These are phyloP conservation scores for Syzygium grande DNA, from an alignment of 345 rosid genomes.

Conservation along the genomic window DNA sequence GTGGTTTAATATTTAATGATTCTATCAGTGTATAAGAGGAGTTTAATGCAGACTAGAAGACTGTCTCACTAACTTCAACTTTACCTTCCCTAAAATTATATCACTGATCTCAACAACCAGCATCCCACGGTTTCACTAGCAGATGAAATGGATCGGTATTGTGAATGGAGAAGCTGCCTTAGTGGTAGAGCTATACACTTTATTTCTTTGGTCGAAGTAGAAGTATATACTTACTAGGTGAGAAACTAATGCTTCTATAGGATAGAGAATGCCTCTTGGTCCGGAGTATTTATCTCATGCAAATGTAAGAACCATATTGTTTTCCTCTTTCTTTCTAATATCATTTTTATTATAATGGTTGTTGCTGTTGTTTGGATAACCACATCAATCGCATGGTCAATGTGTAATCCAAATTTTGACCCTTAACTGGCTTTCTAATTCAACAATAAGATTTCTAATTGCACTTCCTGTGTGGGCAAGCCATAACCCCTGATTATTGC, in stretches of 20 bases:
- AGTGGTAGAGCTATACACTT: not conserved
- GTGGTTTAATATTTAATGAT: too few species aligned
- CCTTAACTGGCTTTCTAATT: not conserved
- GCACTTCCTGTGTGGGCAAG: not conserved
- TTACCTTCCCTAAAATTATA: not conserved
- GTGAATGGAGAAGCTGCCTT: not conserved
- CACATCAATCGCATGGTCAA: not conserved
- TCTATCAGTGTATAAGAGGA: not conserved
- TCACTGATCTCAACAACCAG: not conserved
- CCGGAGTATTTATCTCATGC: not conserved
- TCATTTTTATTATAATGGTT: not conserved
- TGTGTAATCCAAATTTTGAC: not conserved
- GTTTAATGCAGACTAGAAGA: not conserved
- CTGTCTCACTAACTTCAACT: not conserved
- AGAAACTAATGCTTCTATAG: not conserved
- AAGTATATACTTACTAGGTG: not conserved
- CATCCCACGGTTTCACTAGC: not conserved
- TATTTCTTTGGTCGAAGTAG: not conserved
- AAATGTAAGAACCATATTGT: not conserved
- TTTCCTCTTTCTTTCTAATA: not conserved
- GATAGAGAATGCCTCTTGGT: not conserved
- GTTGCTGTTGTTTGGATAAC: not conserved
- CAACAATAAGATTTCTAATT: not conserved
- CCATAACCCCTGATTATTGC: not conserved
- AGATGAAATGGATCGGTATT: not conserved